These are phyloP conservation scores for Trichophyton mentagrophytes DNA, from an alignment of 2,329 filamentous ascomycete species.

Conservation along the genomic window DNA sequence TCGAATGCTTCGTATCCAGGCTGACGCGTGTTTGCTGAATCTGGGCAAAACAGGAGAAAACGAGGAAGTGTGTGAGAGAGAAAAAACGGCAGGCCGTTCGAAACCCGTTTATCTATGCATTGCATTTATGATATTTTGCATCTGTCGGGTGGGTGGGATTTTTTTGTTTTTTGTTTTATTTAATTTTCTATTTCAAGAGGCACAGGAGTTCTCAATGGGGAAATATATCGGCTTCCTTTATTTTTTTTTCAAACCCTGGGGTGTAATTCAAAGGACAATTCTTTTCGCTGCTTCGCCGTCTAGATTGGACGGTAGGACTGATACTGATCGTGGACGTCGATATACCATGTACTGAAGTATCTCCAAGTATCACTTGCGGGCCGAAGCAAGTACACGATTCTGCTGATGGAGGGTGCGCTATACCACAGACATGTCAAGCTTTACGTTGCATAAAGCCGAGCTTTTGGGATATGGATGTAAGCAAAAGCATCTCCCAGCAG, in stretches of 20 bases:
- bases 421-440: no score
- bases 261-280: background rate
- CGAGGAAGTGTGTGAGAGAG: background rate
- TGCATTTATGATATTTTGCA: background rate
- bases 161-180: no score
- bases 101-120: background rate
- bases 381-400: no score
- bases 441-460: no score
- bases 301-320: background rate
- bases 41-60: background rate
- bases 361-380: no score
- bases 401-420: no score
- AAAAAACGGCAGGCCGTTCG: background rate
- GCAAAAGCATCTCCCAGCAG: no score
- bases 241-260: background rate
- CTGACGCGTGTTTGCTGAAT: slow-evolving; percentile 16
- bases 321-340: background rate
- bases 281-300: background rate
- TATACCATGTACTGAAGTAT: no score
- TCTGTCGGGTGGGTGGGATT: background rate
- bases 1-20: slow-evolving; percentile 5
- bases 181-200: background rate
- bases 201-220: background rate
- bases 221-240: background rate
- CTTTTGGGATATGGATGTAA: no score